These are phyloP conservation scores for Trichoderma asperellum DNA, from an alignment of 2,329 filamentous ascomycete species.

Conservation along the genomic window DNA sequence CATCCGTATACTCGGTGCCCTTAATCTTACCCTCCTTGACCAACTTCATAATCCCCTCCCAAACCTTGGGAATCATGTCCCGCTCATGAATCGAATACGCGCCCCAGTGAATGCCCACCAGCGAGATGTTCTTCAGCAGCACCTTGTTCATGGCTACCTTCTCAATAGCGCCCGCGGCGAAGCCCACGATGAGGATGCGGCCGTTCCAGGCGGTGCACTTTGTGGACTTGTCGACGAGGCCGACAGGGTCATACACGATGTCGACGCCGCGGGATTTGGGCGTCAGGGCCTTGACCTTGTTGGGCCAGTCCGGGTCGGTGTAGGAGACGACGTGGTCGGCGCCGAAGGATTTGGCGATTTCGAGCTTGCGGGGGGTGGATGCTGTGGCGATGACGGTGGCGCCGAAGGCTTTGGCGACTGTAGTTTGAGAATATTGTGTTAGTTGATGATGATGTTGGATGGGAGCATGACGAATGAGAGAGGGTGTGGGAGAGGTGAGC, in stretches of 20 bases:
- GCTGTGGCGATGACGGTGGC: conserved; percentile 94
- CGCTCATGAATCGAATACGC: conserved; percentile 76
- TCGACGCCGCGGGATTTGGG: conserved; percentile 76
- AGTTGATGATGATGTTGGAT: background rate
- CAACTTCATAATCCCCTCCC: conserved; percentile 79
- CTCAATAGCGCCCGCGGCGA: conserved; percentile 76
- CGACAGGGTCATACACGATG: conserved; percentile 94
- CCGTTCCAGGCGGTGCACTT: conserved; percentile 96
- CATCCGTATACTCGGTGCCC: conserved; percentile 81
- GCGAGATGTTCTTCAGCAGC: conserved; percentile 86
- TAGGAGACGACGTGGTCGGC: conserved; percentile 87
- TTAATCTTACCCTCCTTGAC: conserved; percentile 78
- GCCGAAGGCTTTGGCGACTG: conserved; percentile 83
- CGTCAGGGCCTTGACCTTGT: conserved; percentile 75
- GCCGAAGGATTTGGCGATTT: conserved; percentile 77
- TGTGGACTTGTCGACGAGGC: conserved; percentile 81
- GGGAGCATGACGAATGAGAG: background rate
- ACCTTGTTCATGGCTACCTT: conserved; percentile 93
- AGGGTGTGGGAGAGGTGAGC: background rate
- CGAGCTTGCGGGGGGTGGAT: conserved; percentile 76
- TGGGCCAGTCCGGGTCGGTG: conserved; percentile 64
- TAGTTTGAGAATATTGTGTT: background rate
- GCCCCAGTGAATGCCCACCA: conserved; percentile 93
- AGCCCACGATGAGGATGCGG: conserved; percentile 83
- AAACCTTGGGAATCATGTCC: conserved; percentile 71